A percentile compares a stretch with the other conserved stretches of the same genome.
Evolutionary conservation across 768 basidiomycete genomes (phyloP).

Genomic region (Trichaptum fuscoviolaceum): DNA sequence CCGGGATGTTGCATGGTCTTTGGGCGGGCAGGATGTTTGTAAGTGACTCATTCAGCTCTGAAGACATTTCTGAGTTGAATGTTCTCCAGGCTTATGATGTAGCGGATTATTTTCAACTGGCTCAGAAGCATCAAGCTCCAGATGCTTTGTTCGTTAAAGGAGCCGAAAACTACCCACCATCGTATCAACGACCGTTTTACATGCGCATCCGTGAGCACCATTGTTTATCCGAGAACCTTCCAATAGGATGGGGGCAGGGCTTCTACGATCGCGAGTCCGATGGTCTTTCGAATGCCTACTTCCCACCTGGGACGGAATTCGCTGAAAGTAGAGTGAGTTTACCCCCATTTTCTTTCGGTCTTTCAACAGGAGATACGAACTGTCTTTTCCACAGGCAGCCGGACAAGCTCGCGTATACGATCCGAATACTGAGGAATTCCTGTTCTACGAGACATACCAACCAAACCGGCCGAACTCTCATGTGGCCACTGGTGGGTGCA

Average conservation of each 20-base stretch:
- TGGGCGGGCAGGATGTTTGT: conserved; percentile 2
- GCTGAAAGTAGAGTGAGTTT: background rate
- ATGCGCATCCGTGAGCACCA: conserved; percentile 1
- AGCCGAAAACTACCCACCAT: background rate
- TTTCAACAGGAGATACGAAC: background rate
- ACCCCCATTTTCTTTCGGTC: background rate
- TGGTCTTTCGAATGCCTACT: background rate
- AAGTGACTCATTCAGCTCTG: background rate
- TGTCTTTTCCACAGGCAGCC: background rate
- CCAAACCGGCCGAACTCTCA: background rate
- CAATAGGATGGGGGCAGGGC: background rate
- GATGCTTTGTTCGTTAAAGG: background rate
- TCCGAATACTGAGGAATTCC: conserved; percentile 8
- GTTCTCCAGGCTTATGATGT: background rate
- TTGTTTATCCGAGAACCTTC: background rate
- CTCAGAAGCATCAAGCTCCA: background rate
- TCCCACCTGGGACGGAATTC: background rate
- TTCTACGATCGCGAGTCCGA: background rate
- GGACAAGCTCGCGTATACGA: background rate
- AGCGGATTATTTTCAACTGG: background rate
- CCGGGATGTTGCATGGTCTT: conserved; percentile 2
- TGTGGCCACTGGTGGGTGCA: background rate
- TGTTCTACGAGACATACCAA: background rate
- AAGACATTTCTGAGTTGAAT: background rate
- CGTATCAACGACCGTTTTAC: background rate